Base-by-base conservation (phyloP, 1,284 basidiomycete genomes). In the Ustilago vetiveriae region DNA sequence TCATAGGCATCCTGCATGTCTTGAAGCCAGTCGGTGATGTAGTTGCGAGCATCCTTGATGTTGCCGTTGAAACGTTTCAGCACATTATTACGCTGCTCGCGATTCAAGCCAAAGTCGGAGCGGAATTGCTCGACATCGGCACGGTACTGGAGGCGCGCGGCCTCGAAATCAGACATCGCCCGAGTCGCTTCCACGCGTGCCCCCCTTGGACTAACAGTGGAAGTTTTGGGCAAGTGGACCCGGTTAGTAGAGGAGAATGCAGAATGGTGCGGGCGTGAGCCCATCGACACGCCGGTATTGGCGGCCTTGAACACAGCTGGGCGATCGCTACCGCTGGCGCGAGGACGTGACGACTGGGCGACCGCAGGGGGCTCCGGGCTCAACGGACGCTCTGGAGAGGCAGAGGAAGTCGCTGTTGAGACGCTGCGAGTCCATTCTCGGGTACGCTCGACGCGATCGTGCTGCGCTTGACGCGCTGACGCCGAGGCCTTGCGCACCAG, bases 361-460 rank as follows among this genome's bases (percentile, higher is more conserved):
- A 41, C 27, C 2, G 27, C 50, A 5, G 47, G 23, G 2, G 62
- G 42, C 24, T 43, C 40, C 6, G 32, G 11, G 13, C 6, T 30
- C 21, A 37, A 24, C 14, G 24, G 5, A 2, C 32, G 41, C 16
- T 50, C 42, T 0, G 46, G 46, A 6, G 50, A 54, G 14, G 29
- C 37, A 6, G 65, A 68, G 2, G 54, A 41, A 3, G 53, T 32
- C 0, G 53, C 35, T 7, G 21, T 23, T 5, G 65, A 68, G 19
- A 68, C 50, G 21, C 54, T 68, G 17, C 58, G 45, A 5, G 58
- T 49, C 65, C 58, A 62, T 16, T 50, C 42, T 3, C 49, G 44
- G 6, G 53, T 54, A 1, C 58, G 43, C 13, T 42, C 16, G 8
- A 30, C 24, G 9, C 40, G 48, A n/a, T 56, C 53, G 2, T 60